Percentiles rank a stretch among this genome's conserved stretches.
These are phyloP conservation scores for Lophiotrema nucula DNA, from an alignment of 495 filamentous ascomycete species.

Conservation along the genomic window DNA sequence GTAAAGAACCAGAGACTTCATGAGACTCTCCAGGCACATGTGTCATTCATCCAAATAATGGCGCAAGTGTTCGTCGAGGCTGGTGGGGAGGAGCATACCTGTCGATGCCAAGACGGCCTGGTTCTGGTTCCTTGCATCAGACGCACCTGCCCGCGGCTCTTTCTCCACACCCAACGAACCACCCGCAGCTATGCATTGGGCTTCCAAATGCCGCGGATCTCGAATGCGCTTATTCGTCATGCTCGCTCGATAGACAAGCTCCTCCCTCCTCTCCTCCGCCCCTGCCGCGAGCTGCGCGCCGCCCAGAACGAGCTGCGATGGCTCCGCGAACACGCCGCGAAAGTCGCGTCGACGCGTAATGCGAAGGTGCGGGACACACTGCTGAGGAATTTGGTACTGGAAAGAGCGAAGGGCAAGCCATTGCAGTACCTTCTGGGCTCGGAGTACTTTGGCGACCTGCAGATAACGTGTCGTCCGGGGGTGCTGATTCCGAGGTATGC, in stretches of 20 bases:
- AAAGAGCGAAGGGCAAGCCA: conserved; percentile 65
- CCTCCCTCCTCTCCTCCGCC: conserved; percentile 65
- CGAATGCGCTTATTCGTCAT: conserved; percentile 54
- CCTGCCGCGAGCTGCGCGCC: conserved; percentile 64
- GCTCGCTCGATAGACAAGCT: conserved; percentile 58
- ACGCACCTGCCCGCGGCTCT: no score
- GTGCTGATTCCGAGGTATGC: conserved; percentile 81
- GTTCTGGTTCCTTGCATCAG: no score
- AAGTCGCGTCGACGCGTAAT: conserved; percentile 12
- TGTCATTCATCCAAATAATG: no score
- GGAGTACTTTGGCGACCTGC: conserved; percentile 82
- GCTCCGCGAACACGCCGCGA: conserved; percentile 65
- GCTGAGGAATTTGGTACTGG: conserved; percentile 43
- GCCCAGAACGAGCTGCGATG: conserved; percentile 82
- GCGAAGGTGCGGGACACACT: not conserved
- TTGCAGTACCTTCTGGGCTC: conserved; percentile 87
- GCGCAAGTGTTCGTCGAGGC: no score
- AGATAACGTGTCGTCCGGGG: conserved; percentile 70
- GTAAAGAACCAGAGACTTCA: no score
- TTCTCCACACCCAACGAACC: no score
- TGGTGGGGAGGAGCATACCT: no score
- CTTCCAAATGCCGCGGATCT: conserved; percentile 71
- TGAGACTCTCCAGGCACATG: no score
- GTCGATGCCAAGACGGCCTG: no score
- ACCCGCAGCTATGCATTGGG: not conserved